Evolutionary conservation across 345 rosid genomes (phyloP), one percentile per base, ranked within the genome.

Genomic region (Sisymbrium altissimum): DNA sequence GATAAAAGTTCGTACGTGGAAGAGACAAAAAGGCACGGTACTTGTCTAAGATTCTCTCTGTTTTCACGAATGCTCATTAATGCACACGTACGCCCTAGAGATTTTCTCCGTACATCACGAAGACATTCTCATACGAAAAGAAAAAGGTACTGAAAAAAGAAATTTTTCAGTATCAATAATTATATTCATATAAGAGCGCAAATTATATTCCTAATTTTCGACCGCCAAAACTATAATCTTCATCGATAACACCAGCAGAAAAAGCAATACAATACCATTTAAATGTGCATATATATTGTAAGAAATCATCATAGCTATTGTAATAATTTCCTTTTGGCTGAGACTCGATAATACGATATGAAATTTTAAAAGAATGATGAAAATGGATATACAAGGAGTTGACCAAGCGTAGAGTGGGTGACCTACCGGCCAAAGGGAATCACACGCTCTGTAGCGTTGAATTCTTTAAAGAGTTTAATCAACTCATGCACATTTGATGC

Each of bases 391-490:
- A 72, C 9, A 52, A 48, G 66, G 79, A 60, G 79, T 84, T 86
- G 95, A 91, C 96, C 92, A 70, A 83, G 93, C 79, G 87, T 74
- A 80, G 78, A 82, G 90, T 79, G 97, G 93, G 92, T 94, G 97
- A 88, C 88, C 92, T 86, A 94, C 93, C 97, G 45, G 89, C 87
- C 83, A 38, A 75, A 70, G 74, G 66, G 36, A 77, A 83, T 87
- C 97, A 88, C 96, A 87, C 96, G 80, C 93, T 40, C 96, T 77
- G 75, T 41, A 70, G 97, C 92, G 96, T 94, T 88, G 96, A 94
- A 89, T 94, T 91, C 87, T 92, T 89, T 89, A 68, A 52, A 75
- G 74, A 68, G 69, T 75, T 68, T 75, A 87, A 85, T 83, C 59
- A 80, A 66, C 78, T 89, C 97, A 91, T 85, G 97, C 97, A 80